Conservation (phyloP, 2,329 filamentous ascomycete species). For the Colletotrichum sp. region DNA sequence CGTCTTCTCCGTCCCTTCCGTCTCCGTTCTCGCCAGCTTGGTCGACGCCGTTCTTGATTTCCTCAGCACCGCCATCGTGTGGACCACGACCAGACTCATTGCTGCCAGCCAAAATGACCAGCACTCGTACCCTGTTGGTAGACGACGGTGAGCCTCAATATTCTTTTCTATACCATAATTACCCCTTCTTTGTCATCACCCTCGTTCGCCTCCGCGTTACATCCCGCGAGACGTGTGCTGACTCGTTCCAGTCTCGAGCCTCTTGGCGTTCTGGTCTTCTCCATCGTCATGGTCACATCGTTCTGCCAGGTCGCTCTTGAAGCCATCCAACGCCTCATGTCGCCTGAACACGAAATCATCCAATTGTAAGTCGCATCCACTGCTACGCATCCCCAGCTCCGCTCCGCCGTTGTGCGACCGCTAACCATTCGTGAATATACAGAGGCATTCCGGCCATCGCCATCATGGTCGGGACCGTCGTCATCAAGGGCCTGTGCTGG, state of each 20-base stretch:
- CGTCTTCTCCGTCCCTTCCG: conserved; percentile 77
- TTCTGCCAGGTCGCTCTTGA: conserved; percentile 80
- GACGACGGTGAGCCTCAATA: conserved; percentile 52
- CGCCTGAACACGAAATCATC: conserved; percentile 70
- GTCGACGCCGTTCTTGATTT: conserved; percentile 84
- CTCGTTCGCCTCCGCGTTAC: background rate
- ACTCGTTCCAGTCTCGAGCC: conserved; percentile 68
- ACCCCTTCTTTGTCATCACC: background rate
- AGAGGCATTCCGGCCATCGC: conserved; percentile 70
- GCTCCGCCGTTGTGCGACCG: background rate
- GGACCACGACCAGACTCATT: conserved; percentile 78
- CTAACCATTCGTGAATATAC: conserved; percentile 17
- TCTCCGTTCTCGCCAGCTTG: conserved; percentile 80
- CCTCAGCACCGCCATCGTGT: conserved; percentile 81
- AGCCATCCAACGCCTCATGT: conserved; percentile 68
- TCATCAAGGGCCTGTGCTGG: conserved; percentile 85
- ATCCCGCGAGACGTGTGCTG: background rate
- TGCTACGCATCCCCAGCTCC: background rate
- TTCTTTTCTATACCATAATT: background rate
- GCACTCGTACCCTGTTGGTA: conserved; percentile 79
- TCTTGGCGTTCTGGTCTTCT: conserved; percentile 81
- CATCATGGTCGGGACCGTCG: conserved; percentile 82
- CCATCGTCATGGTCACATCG: conserved; percentile 84
- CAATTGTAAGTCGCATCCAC: conserved; percentile 52
- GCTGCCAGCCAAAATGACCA: conserved; percentile 68